Evolutionary conservation across 768 basidiomycete species (phyloP).

Genomic region (Roridomyces roridus): DNA sequence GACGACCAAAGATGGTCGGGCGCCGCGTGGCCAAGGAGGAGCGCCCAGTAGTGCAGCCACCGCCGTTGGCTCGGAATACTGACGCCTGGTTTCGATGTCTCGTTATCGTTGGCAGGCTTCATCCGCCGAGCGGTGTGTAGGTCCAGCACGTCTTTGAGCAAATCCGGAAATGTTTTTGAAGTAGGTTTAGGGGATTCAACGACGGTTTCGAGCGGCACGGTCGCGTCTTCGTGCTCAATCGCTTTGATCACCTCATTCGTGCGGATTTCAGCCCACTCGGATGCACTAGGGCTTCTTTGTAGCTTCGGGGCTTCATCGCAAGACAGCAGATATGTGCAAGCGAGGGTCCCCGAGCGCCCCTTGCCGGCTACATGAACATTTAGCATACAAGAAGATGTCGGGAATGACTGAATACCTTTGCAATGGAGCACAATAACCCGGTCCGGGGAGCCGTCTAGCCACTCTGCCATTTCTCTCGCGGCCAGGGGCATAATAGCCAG

Average conservation of each 20-base stretch:
- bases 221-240: slow-evolving; percentile 44
- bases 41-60: slow-evolving; percentile 81
- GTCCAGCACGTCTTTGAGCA: slow-evolving; percentile 62
- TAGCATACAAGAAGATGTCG: neutral
- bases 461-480: slow-evolving; percentile 74
- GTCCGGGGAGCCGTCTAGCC: slow-evolving; percentile 69
- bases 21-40: slow-evolving; percentile 60
- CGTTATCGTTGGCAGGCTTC: slow-evolving; percentile 45
- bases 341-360: slow-evolving; percentile 86
- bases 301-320: slow-evolving; percentile 53
- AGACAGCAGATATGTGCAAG: slow-evolving; percentile 81
- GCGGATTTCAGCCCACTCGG: slow-evolving; percentile 53
- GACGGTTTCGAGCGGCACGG: slow-evolving; percentile 1
- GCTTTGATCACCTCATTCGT: slow-evolving; percentile 56
- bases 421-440: slow-evolving; percentile 86
- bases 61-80: slow-evolving; percentile 84
- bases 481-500: slow-evolving; percentile 74
- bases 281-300: slow-evolving; percentile 52
- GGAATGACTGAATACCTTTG: slow-evolving; percentile 61
- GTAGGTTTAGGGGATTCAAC: neutral
- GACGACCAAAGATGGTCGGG: slow-evolving; percentile 56
- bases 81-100: slow-evolving; percentile 61
- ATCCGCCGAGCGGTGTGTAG: slow-evolving; percentile 76
- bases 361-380: slow-evolving; percentile 63
- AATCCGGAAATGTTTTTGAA: slow-evolving; percentile 38